Percentiles rank a stretch among this genome's conserved stretches.
These are phyloP conservation scores for Rhizoclosmatium sp. DNA, from an alignment of 192 early-diverging fungal species.

Conservation along the genomic window DNA sequence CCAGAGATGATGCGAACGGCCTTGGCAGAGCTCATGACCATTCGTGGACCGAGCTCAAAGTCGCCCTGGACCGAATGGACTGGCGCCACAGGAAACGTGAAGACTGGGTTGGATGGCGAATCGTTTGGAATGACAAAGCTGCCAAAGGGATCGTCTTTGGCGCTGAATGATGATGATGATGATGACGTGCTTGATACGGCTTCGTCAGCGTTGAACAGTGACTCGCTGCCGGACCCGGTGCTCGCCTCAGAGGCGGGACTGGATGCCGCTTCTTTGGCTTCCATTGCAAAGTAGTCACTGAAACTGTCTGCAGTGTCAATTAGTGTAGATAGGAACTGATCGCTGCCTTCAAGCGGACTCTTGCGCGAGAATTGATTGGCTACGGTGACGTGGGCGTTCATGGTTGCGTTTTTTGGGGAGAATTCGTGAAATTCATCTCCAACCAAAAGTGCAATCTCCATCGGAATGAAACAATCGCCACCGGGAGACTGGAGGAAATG, in stretches of 20 bases:
- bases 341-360: too few relatives aligned
- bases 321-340: not conserved
- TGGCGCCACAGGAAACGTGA: constrained; percentile 68
- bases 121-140: not conserved
- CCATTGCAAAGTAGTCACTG: not conserved
- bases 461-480: too few relatives aligned
- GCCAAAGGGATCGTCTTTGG: not conserved
- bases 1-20: not conserved
- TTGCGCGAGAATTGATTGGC: too few relatives aligned
- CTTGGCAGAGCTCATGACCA: not conserved
- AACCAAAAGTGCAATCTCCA: too few relatives aligned
- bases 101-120: not conserved
- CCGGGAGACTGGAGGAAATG: too few relatives aligned
- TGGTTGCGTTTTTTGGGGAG: too few relatives aligned
- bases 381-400: too few relatives aligned
- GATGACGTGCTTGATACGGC: not conserved
- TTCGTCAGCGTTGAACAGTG: too few relatives aligned
- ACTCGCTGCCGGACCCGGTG: not conserved
- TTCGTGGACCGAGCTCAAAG: constrained; percentile 1
- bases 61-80: constrained; percentile 12
- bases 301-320: not conserved
- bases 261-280: not conserved
- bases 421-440: too few relatives aligned
- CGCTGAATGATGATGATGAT: not conserved
- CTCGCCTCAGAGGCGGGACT: not conserved